Conservation (phyloP, 805 yeast species). For the Yamadazyma akitaensis region DNA sequence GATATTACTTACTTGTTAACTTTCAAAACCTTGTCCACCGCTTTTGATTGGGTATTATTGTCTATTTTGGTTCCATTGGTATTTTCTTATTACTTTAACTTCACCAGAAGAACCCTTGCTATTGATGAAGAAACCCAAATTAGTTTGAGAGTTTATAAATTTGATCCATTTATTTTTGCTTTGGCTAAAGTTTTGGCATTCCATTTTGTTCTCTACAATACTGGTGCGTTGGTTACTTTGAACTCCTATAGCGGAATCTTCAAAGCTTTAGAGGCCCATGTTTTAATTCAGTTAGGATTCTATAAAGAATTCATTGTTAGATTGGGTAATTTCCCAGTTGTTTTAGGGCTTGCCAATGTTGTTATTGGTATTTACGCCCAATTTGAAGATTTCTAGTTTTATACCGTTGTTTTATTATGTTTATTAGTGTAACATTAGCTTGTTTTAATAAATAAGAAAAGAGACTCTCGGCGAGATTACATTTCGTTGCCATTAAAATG, state of each 20-base stretch:
- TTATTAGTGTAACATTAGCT: conserved; percentile 12
- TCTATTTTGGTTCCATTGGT: conserved; percentile 41
- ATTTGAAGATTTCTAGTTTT: conserved; percentile 38
- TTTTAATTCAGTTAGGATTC: conserved; percentile 35
- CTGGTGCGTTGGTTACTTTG: conserved; percentile 24
- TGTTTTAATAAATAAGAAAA: conserved; percentile 8
- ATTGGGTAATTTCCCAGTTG: conserved; percentile 48
- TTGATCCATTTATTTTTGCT: conserved; percentile 55
- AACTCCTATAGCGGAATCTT: conserved; percentile 23
- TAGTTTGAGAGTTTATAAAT: conserved; percentile 37
- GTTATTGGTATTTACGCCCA: conserved; percentile 51
- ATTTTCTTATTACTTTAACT: conserved; percentile 50
- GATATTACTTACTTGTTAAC: conserved; percentile 36
- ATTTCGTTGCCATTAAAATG: not conserved
- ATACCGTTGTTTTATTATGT: conserved; percentile 10
- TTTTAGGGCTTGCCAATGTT: conserved; percentile 45
- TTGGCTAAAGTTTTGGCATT: conserved; percentile 44
- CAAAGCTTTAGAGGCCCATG: conserved; percentile 26
- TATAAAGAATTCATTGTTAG: conserved; percentile 31
- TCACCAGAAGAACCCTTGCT: conserved; percentile 41
- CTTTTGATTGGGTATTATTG: conserved; percentile 38
- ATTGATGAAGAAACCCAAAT: conserved; percentile 22
- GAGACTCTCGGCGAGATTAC: not conserved
- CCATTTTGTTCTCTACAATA: conserved; percentile 36
- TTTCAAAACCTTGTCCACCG: conserved; percentile 26